Evolutionary conservation across 306 rosid genomes (phyloP).

Genomic region (Fagus crenata): DNA sequence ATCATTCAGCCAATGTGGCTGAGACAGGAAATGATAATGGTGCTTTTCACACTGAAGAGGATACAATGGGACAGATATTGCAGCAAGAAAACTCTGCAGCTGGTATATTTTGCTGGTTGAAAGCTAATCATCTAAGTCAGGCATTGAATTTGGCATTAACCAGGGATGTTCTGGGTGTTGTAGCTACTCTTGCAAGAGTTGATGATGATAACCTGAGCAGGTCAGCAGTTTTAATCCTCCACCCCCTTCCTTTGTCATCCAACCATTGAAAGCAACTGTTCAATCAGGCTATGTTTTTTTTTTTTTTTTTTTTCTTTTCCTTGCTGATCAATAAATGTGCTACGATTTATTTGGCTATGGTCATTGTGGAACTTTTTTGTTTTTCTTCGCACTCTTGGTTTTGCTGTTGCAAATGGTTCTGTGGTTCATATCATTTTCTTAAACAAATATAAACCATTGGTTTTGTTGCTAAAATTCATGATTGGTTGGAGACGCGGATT

Average conservation of each 20-base stretch:
- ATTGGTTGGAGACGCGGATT: background rate
- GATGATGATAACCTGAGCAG: constrained; percentile 70
- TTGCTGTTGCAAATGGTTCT: background rate
- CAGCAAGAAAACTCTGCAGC: constrained; percentile 74
- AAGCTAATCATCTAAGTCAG: constrained; percentile 39
- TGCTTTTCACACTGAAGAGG: constrained; percentile 48
- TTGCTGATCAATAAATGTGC: background rate
- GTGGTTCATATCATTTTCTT: background rate
- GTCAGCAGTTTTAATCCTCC: constrained; percentile 35
- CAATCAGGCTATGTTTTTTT: background rate
- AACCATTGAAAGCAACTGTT: background rate
- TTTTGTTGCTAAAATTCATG: background rate
- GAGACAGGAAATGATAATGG: constrained; percentile 36
- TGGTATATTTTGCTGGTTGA: constrained; percentile 57
- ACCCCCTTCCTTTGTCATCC: background rate
- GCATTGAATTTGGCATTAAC: constrained; percentile 47
- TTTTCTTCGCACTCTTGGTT: background rate
- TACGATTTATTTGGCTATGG: background rate
- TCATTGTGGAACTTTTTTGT: background rate
- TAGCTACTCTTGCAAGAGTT: constrained; percentile 75
- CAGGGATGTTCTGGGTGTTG: constrained; percentile 75
- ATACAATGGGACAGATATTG: constrained; percentile 57
- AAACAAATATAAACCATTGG: background rate
- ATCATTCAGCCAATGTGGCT: constrained; percentile 42
- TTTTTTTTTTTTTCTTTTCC: background rate